Evolutionary conservation across 1,284 basidiomycete genomes (phyloP).

Genomic region (Moniliophthora roreri): DNA sequence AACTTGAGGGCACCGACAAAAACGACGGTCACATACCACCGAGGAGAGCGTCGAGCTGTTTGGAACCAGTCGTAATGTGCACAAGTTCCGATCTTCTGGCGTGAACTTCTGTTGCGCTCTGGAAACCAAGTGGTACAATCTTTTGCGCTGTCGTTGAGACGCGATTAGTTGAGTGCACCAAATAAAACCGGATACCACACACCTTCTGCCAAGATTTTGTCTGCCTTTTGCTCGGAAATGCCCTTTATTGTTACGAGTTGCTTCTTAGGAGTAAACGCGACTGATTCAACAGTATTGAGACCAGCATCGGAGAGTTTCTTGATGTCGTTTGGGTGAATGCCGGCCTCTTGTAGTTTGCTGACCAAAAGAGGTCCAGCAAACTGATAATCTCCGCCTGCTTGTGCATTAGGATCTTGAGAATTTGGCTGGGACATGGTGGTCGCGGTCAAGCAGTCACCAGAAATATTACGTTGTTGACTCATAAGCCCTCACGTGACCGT

Average conservation of each 20-base stretch:
- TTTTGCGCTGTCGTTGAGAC: slow-evolving; percentile 73
- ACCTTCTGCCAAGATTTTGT: slow-evolving; percentile 95
- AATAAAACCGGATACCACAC: slow-evolving; percentile 25
- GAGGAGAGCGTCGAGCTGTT: slow-evolving; percentile 92
- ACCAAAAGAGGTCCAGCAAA: slow-evolving; percentile 81
- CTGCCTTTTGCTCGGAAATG: slow-evolving; percentile 96
- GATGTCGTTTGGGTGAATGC: slow-evolving; percentile 89
- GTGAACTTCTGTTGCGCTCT: slow-evolving; percentile 97
- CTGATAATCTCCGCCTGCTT: slow-evolving; percentile 55
- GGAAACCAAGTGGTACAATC: slow-evolving; percentile 96
- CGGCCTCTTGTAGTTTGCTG: slow-evolving; percentile 85
- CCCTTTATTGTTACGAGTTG: slow-evolving; percentile 90
- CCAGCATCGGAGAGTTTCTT: slow-evolving; percentile 96
- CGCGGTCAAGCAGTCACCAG: not conserved
- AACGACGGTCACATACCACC: slow-evolving; percentile 64
- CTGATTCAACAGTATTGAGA: slow-evolving; percentile 91
- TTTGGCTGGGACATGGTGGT: slow-evolving; percentile 37
- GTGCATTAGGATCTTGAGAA: slow-evolving; percentile 52
- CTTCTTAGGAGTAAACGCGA: slow-evolving; percentile 98
- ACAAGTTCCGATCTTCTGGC: slow-evolving; percentile 94
- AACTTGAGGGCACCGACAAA: slow-evolving; percentile 15
- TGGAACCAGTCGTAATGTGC: slow-evolving; percentile 95
- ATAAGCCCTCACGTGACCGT: not conserved
- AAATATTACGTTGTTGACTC: not conserved
- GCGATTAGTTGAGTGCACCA: slow-evolving; percentile 4